Conservation (phyloP, 768 basidiomycete genomes). For the Lactarius vividus region DNA sequence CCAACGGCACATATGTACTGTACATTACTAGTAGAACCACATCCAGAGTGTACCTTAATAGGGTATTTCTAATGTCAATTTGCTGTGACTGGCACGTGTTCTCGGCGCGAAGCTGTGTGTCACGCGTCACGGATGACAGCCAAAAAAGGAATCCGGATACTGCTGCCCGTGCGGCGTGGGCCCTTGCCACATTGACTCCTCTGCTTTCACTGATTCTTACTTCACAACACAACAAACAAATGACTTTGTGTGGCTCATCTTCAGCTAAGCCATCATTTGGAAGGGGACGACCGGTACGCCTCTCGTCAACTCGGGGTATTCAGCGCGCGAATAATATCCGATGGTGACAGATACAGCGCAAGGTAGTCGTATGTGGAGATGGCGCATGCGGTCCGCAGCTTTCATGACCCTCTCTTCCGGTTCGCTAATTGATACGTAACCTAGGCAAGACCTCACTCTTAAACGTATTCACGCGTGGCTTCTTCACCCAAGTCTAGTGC, state of each 20-base stretch:
- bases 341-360: conserved; percentile 45
- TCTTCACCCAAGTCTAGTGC: conserved; percentile 93
- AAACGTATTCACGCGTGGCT: conserved; percentile 87
- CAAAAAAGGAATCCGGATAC: neutral
- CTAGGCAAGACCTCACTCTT: conserved; percentile 79
- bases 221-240: neutral
- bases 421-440: conserved; percentile 17
- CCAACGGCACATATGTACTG: neutral
- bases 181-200: neutral
- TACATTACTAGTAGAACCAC: neutral
- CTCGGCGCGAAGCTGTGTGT: neutral
- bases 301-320: neutral
- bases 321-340: neutral
- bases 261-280: conserved; percentile 17
- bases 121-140: neutral
- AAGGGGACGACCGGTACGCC: conserved; percentile 18
- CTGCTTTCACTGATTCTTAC: conserved; percentile 10
- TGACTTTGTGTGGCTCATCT: conserved; percentile 21
- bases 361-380: conserved; percentile 92
- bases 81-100: neutral
- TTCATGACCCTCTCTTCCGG: conserved; percentile 1
- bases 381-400: conserved; percentile 81
- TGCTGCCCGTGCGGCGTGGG: neutral
- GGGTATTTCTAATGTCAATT: neutral
- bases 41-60: neutral